Percentiles rank a stretch among this genome's conserved stretches.
phyloP scores from a whole-genome alignment of 2,329 filamentous ascomycete species.

The Aotearoamyces nothofagi region DNA sequence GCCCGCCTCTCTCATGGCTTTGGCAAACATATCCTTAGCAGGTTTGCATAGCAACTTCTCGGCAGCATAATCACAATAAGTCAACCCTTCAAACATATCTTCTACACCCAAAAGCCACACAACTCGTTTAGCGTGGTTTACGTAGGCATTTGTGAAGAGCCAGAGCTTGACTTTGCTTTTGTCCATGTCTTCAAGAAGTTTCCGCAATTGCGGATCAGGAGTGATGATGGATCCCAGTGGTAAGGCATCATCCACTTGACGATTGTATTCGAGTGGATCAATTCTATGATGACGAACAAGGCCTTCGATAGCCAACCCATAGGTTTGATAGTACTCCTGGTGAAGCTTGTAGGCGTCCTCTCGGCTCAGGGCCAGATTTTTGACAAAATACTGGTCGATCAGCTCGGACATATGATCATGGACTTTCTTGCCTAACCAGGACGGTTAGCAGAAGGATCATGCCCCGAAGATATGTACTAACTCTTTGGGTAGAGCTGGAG shows the following conservation, averaged over 20 bases:
- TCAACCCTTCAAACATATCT: constrained; percentile 86
- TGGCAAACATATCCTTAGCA: constrained; percentile 64
- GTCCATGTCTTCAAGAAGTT: constrained; percentile 71
- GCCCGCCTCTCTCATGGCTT: constrained; percentile 77
- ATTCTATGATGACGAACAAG: constrained; percentile 90
- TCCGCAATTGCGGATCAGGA: constrained; percentile 58
- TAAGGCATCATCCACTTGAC: constrained; percentile 85
- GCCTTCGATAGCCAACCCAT: constrained; percentile 93
- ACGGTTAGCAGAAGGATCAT: background rate
- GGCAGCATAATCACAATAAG: constrained; percentile 76
- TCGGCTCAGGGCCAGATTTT: constrained; percentile 57
- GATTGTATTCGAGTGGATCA: constrained; percentile 86
- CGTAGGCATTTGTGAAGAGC: constrained; percentile 94
- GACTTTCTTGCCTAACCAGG: constrained; percentile 55
- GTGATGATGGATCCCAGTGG: constrained; percentile 75
- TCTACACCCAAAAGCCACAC: constrained; percentile 68
- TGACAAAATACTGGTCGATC: constrained; percentile 41
- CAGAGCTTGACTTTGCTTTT: constrained; percentile 71
- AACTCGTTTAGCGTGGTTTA: constrained; percentile 74
- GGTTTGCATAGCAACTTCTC: constrained; percentile 78
- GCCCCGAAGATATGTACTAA: constrained; percentile 27
- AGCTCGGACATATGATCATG: constrained; percentile 78
- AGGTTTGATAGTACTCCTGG: constrained; percentile 84
- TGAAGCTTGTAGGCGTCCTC: constrained; percentile 80
- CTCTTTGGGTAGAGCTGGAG: constrained; percentile 68